Conservation (phyloP, 495 filamentous ascomycete species). For the Parathielavia appendiculata region DNA sequence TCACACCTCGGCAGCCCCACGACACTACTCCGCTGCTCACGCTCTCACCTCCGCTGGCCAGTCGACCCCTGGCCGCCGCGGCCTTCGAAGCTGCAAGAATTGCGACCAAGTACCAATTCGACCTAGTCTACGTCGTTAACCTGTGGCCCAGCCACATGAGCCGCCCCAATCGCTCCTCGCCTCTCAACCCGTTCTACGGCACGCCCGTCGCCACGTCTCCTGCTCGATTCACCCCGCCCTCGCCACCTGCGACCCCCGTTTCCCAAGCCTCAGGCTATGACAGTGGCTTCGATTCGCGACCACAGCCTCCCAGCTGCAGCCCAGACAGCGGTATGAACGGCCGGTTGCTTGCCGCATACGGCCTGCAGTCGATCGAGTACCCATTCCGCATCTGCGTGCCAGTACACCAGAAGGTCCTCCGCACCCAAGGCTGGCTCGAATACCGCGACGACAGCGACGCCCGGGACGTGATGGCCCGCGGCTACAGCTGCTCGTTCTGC, state of each 20-base stretch:
- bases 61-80: conserved; percentile 29
- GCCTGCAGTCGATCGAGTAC: conserved; percentile 31
- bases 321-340: conserved; percentile 26
- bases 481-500: conserved; percentile 40
- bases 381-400: conserved; percentile 38
- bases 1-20: conserved; percentile 2
- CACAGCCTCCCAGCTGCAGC: background rate
- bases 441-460: conserved; percentile 30
- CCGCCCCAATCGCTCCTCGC: conserved; percentile 2
- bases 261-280: conserved; percentile 6
- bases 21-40: conserved; percentile 19
- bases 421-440: conserved; percentile 37
- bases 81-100: conserved; percentile 42
- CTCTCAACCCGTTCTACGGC: conserved; percentile 11
- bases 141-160: conserved; percentile 37
- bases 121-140: conserved; percentile 43
- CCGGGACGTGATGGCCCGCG: conserved; percentile 33
- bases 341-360: conserved; percentile 39
- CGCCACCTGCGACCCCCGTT: conserved; percentile 9
- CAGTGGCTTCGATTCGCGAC: conserved; percentile 3
- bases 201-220: conserved; percentile 11
- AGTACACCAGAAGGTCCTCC: conserved; percentile 36
- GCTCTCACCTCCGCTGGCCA: conserved; percentile 28
- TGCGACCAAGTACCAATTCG: conserved; percentile 37
- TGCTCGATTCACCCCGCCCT: background rate